Evolutionary conservation across 306 rosid species (phyloP), one percentile per base, ranked within the genome.

Genomic region (Quercus parvula): DNA sequence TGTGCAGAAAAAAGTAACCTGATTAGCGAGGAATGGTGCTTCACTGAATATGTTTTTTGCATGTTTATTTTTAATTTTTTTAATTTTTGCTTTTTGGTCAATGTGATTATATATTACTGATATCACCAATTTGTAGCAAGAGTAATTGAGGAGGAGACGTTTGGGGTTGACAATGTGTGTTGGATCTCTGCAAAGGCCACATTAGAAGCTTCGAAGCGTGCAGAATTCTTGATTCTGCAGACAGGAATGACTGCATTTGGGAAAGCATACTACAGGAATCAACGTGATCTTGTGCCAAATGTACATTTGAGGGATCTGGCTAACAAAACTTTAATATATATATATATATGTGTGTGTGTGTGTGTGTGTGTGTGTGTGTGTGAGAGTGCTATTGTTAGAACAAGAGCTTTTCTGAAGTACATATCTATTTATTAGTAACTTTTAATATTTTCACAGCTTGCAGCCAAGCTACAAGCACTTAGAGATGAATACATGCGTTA

Each of bases 191-290:
- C 97, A 75, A 92, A 88, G 85, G 97, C 99, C 71, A 90, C 97
- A 25, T 15, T 81, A 76, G 93, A 92, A 86, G 97, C 97, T 86
- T 89, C 97, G 19, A 92, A 90, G 85, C 87, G 71, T 38, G 95
- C 94, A 25, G 99, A 94, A 54, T 84, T 91, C 89, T 90, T 94
- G 52, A 91, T 94, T 85, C 89, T 94, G 77, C 97, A 86, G 89
- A 91, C 99, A 54, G 99, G 99, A 87, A 92, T 92, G 99, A 94
- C 99, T 66, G 97, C 97, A 54, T 92, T 91, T 70, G 99, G 99
- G 79, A 94, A 94, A 91, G 97, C 94, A 78, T 92, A 79, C 86
- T 94, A 90, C 89, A 91, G 90, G 88, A 90, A 73, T 79, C 86
- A 85, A 35, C 77, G 90, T 79, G 99, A 94, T 85, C 97, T 94